Percentiles rank a stretch among this genome's conserved stretches.
phyloP scores from a whole-genome alignment of 164 flowering plant genomes.

The Cinnamomum chago region DNA sequence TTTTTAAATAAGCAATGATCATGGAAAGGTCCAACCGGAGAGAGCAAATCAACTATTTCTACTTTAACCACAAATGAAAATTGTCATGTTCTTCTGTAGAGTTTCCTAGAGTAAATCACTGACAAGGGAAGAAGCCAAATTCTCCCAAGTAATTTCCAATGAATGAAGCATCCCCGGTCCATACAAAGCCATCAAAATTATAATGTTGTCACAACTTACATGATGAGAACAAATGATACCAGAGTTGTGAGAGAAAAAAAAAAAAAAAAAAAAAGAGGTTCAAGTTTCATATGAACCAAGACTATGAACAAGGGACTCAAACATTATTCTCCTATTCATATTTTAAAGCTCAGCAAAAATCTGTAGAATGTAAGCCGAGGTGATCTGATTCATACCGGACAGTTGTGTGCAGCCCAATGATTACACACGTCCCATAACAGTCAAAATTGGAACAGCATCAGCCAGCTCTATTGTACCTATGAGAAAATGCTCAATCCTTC shows the following conservation, averaged over 20 bases:
- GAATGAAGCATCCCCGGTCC: too few species aligned
- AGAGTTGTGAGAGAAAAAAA: neutral
- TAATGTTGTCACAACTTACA: neutral
- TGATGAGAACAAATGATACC: neutral
- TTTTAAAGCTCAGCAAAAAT: neutral
- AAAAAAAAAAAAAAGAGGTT: neutral
- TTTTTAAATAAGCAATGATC: too few species aligned
- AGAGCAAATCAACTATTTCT: too few species aligned
- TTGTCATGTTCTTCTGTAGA: too few species aligned
- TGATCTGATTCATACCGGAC: neutral
- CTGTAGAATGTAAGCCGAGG: conserved; percentile 4
- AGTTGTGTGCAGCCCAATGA: neutral
- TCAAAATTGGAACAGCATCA: conserved; percentile 6
- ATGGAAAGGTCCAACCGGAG: too few species aligned
- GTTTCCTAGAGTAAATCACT: too few species aligned
- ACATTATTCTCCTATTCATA: neutral
- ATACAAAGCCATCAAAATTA: neutral
- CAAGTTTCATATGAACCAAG: conserved; percentile 6
- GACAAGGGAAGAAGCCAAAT: too few species aligned
- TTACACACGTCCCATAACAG: neutral
- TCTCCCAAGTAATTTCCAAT: too few species aligned
- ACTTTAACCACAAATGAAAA: too few species aligned
- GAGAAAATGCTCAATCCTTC: neutral
- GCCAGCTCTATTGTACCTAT: neutral
- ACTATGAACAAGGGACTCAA: neutral